Evolutionary conservation across 495 filamentous ascomycete genomes (phyloP).

Genomic region (Cercophora samala): DNA sequence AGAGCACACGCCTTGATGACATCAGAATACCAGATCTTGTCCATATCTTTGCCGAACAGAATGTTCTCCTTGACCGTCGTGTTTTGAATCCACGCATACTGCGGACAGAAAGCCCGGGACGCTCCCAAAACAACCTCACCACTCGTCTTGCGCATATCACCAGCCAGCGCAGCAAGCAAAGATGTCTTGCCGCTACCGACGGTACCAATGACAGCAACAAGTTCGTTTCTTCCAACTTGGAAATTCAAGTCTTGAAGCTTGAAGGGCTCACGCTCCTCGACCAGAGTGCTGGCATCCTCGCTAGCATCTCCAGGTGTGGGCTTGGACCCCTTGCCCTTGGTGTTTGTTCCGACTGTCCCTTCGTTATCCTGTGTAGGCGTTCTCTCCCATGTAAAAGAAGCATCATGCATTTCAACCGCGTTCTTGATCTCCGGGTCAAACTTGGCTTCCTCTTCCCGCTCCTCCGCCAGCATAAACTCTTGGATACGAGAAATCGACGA

Average conservation of each 20-base stretch:
- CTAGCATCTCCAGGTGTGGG: constrained; percentile 28
- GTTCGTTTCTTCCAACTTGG: constrained; percentile 71
- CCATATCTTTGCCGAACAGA: constrained; percentile 77
- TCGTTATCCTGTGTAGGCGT: constrained; percentile 61
- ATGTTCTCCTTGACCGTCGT: constrained; percentile 83
- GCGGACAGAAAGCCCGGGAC: constrained; percentile 82
- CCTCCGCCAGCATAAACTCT: constrained; percentile 81
- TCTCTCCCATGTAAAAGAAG: constrained; percentile 91
- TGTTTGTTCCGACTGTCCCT: constrained; percentile 31
- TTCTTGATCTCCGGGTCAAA: constrained; percentile 58
- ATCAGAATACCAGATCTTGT: constrained; percentile 61
- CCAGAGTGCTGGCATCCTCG: constrained; percentile 53
- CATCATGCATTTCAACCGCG: constrained; percentile 69
- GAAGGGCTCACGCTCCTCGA: constrained; percentile 69
- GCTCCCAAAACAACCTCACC: constrained; percentile 74
- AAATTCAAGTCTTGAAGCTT: constrained; percentile 72
- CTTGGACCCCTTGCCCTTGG: constrained; percentile 39
- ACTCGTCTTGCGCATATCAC: constrained; percentile 83
- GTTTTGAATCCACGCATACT: constrained; percentile 98
- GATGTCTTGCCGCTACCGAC: constrained; percentile 94
- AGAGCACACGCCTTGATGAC: constrained; percentile 63
- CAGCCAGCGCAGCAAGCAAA: constrained; percentile 81
- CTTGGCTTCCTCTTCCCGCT: constrained; percentile 69
- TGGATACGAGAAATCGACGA: constrained; percentile 79
- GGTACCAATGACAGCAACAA: constrained; percentile 85